Conservation (phyloP, 2,329 filamentous ascomycete genomes). For the Herpomyces periplanetae region DNA sequence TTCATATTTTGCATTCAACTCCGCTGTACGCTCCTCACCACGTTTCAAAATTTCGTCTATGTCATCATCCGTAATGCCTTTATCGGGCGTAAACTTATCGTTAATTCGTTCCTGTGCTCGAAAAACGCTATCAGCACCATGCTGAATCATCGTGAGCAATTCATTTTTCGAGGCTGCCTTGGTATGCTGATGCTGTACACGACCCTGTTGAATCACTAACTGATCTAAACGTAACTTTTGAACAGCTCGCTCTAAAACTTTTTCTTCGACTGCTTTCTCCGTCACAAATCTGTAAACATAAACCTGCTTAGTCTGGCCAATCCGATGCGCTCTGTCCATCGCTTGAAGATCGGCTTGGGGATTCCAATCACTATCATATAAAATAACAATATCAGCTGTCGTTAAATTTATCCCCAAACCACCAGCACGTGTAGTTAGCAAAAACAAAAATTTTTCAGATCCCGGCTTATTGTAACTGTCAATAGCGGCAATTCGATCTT, state of each 20-base stretch:
- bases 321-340: slow-evolving; percentile 94
- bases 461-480: slow-evolving; percentile 90
- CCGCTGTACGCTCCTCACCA: slow-evolving; percentile 54
- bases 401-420: slow-evolving; percentile 90
- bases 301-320: slow-evolving; percentile 92
- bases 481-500: slow-evolving; percentile 85
- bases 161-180: slow-evolving; percentile 83
- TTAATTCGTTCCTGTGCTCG: slow-evolving; percentile 25
- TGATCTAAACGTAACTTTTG: slow-evolving; percentile 89
- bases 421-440: slow-evolving; percentile 76
- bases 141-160: slow-evolving; percentile 86
- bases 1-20: slow-evolving; percentile 74
- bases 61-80: slow-evolving; percentile 40
- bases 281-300: slow-evolving; percentile 87
- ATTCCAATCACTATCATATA: slow-evolving; percentile 97
- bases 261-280: slow-evolving; percentile 91
- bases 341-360: slow-evolving; percentile 90
- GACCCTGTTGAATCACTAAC: slow-evolving; percentile 85
- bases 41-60: slow-evolving; percentile 57
- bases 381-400: slow-evolving; percentile 64
- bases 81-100: slow-evolving; percentile 14
- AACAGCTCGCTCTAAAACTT: slow-evolving; percentile 75
- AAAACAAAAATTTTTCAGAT: slow-evolving; percentile 84
- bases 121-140: slow-evolving; percentile 85
- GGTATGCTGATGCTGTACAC: slow-evolving; percentile 59